phyloP scores from a whole-genome alignment of 2,329 filamentous ascomycete species.

The Fusarium tanahbumbuense region DNA sequence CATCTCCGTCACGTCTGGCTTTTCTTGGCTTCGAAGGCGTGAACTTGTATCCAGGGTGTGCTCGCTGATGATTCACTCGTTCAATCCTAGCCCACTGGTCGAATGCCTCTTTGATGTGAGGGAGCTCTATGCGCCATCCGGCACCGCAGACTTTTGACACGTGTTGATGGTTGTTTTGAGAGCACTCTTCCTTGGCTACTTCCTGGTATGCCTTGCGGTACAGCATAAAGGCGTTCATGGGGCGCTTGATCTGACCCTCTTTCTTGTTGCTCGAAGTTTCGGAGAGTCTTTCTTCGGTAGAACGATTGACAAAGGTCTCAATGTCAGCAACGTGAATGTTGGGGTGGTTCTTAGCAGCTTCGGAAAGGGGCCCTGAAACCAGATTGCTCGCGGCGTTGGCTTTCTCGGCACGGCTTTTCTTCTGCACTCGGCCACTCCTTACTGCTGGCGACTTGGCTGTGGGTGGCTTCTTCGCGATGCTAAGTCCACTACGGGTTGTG shows the following conservation, averaged over 20 bases:
- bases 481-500: slow-evolving; percentile 54
- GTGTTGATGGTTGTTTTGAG: slow-evolving; percentile 92
- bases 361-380: slow-evolving; percentile 77
- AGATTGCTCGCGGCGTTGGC: slow-evolving; percentile 39
- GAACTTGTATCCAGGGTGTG: slow-evolving; percentile 95
- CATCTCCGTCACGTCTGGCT: slow-evolving; percentile 51
- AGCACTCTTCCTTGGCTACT: slow-evolving; percentile 82
- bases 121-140: slow-evolving; percentile 85
- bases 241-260: slow-evolving; percentile 83
- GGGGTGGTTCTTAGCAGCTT: slow-evolving; percentile 72
- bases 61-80: slow-evolving; percentile 83
- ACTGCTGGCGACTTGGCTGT: slow-evolving; percentile 23
- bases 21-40: slow-evolving; percentile 77
- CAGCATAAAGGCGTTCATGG: slow-evolving; percentile 98
- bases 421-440: slow-evolving; percentile 41
- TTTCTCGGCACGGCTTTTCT: slow-evolving; percentile 49
- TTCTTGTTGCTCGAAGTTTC: slow-evolving; percentile 76
- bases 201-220: slow-evolving; percentile 95
- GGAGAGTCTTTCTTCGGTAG: slow-evolving; percentile 70
- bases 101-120: slow-evolving; percentile 79
- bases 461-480: slow-evolving; percentile 43
- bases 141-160: slow-evolving; percentile 88
- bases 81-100: slow-evolving; percentile 83
- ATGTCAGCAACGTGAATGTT: slow-evolving; percentile 80
- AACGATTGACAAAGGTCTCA: slow-evolving; percentile 79